Base-by-base conservation (phyloP, 192 early-diverging fungal species). In the Lobosporangium transversale region DNA sequence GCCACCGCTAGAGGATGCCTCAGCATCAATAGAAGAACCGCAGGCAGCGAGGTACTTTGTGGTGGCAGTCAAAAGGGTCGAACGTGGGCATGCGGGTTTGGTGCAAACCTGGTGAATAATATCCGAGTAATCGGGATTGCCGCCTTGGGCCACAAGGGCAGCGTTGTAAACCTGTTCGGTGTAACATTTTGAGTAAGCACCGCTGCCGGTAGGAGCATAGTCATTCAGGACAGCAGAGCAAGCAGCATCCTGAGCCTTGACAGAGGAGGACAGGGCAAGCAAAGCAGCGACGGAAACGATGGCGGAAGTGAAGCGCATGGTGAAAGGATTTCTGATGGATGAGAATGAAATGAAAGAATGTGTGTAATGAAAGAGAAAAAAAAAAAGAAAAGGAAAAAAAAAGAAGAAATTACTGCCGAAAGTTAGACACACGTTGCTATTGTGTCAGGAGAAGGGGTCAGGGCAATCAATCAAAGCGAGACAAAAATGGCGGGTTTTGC, bases 1-100 rank as follows among this genome's bases (percentile, higher is more conserved):
- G 11, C 69, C 69, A 24, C 48, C 40, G 17, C 40, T 5, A 24
- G 30, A 18, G 12, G 53, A 8, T 14, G 53, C 29, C 45, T 71
- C 69, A 30, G 62, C 30, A 51, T 40, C 45, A 29, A 71, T 57
- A 20, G 69, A 71, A 32, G 69, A 52, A 52, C 40, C 52, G 36
- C 69, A 71, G 48, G 69, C 69, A 49, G 60, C 23, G 29, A 71
- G 30, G 48, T 71, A 71, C 69, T 64, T 71, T 53, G 69, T 45
- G 43, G 17, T 40, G 24, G 61, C 69, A 15, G 69, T 21, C 14
- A 20, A 15, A 12, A 71, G 29, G 45, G 60, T 71, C 6, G 54
- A 45, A 31, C 24, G 37, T 1, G 69, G 58, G 55, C 69, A 71
- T 11, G 60, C 61, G 14, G 61, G 2, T 29, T 71, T 56, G 48